Evolutionary conservation across 2,329 filamentous ascomycete species (phyloP).

Genomic region (Exserohilum turcica): DNA sequence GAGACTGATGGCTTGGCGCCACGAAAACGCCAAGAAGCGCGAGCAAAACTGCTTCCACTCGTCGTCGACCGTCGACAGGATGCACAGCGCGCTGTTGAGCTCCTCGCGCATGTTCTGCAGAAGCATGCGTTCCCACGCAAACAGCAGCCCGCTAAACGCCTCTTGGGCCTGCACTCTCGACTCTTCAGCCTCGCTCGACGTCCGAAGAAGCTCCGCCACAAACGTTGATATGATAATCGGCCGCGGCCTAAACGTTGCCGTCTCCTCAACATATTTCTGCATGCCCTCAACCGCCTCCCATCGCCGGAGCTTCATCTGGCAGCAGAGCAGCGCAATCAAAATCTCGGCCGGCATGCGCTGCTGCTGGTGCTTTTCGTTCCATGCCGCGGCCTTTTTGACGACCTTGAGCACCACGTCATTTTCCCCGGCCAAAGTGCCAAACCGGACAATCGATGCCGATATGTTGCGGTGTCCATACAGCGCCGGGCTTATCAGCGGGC

Average conservation of each 20-base stretch:
- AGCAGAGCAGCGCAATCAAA: conserved; percentile 49
- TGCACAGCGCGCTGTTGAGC: conserved; percentile 38
- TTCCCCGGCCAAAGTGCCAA: conserved; percentile 58
- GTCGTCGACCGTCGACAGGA: conserved; percentile 36
- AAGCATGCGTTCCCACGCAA: conserved; percentile 38
- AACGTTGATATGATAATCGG: conserved; percentile 39
- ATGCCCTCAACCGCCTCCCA: conserved; percentile 51
- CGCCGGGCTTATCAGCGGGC: conserved; percentile 55
- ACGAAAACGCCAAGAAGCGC: conserved; percentile 36
- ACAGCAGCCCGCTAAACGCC: conserved; percentile 38
- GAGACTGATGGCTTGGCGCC: conserved; percentile 32
- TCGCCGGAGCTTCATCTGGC: conserved; percentile 49
- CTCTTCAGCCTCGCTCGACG: conserved; percentile 21
- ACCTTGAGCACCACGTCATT: conserved; percentile 42
- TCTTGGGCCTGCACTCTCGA: conserved; percentile 22
- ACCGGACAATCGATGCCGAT: conserved; percentile 60
- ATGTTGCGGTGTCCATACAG: conserved; percentile 56
- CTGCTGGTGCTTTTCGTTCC: conserved; percentile 24
- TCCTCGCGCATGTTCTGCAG: conserved; percentile 32
- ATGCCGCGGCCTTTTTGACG: conserved; percentile 28
- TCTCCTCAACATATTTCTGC: conserved; percentile 38
- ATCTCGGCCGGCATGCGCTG: conserved; percentile 43
- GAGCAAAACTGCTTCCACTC: conserved; percentile 39
- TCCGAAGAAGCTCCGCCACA: conserved; percentile 36
- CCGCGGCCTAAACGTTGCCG: conserved; percentile 31